Evolutionary conservation across 441 rosid species (phyloP), one percentile per base, ranked within the genome.

Genomic region (Jatropha podagrica): DNA sequence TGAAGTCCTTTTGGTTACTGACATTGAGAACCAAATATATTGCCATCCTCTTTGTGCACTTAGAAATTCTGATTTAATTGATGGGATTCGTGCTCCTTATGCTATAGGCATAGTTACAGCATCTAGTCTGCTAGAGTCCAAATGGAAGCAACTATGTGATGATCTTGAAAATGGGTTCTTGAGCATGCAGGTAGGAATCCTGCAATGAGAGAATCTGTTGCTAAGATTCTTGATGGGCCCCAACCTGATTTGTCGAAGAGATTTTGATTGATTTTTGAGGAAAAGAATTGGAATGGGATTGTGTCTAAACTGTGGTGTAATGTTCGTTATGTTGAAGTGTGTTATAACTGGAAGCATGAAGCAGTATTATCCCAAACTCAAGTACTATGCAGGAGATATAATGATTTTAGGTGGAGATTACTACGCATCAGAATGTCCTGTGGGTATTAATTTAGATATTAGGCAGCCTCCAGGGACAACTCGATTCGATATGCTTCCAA

Each of bases 31-130:
- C 32, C 88, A 83, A 75, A 78, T 82, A 80, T 86, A 85, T 55
- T 85, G 87, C 71, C 88, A 86, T 80, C 86, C 83, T 65, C 87
- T 88, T 46, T 84, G 90, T 74, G 86, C 85, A 58, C 84, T 86
- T 58, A 72, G 82, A 70, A 74, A 73, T 74, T 84, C 37, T 72
- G 78, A 85, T 77, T 48, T 56, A 38, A 63, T 88, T 2, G 84
- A 81, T 76, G 83, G 82, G 54, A 83, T 88, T 75, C 61, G 41
- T 60, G 85, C 83, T 26, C 83, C 87, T 0, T 84, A 81, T 81
- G 90, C 85, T 0, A 5, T 56, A 46, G 87, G 87, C 54, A 69
- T 88, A 59, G 72, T 78, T 56, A 54, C 52, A 74, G 85, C 82
- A 52, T 69, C 83, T 65, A 9, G 51, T 68, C 37, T 80, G 46